Conservation (phyloP, 495 filamentous ascomycete genomes). For the Tuber calosporum region DNA sequence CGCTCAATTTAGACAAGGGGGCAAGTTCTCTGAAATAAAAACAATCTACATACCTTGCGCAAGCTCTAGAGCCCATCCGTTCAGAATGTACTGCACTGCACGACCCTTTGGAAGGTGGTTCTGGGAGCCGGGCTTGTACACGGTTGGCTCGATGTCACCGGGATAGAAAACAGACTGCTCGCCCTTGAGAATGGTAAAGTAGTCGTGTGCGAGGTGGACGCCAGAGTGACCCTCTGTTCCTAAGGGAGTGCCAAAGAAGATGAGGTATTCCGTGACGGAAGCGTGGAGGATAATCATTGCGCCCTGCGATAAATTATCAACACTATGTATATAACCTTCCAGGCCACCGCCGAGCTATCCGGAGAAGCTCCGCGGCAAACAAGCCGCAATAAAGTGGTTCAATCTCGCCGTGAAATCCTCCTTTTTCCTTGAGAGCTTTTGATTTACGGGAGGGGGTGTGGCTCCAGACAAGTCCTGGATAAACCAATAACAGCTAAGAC, state of each 20-base stretch:
- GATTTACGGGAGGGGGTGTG: too few relatives aligned
- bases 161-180: constrained; percentile 65
- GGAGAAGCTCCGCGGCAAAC: background rate
- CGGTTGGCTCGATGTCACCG: constrained; percentile 61
- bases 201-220: constrained; percentile 82
- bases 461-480: too few relatives aligned
- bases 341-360: background rate
- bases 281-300: constrained; percentile 85
- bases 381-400: background rate
- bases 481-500: too few relatives aligned
- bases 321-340: background rate
- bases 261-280: constrained; percentile 67
- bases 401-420: too few relatives aligned
- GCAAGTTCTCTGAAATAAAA: background rate
- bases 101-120: constrained; percentile 69
- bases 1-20: background rate
- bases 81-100: constrained; percentile 81
- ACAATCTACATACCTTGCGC: constrained; percentile 51
- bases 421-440: background rate
- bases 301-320: constrained; percentile 42
- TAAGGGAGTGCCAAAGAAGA: constrained; percentile 76
- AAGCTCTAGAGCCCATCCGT: constrained; percentile 76
- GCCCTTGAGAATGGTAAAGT: constrained; percentile 80
- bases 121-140: constrained; percentile 66
- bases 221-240: constrained; percentile 83